Conservation (phyloP, 2,329 filamentous ascomycete species). For the Clarireedia hainanense region DNA sequence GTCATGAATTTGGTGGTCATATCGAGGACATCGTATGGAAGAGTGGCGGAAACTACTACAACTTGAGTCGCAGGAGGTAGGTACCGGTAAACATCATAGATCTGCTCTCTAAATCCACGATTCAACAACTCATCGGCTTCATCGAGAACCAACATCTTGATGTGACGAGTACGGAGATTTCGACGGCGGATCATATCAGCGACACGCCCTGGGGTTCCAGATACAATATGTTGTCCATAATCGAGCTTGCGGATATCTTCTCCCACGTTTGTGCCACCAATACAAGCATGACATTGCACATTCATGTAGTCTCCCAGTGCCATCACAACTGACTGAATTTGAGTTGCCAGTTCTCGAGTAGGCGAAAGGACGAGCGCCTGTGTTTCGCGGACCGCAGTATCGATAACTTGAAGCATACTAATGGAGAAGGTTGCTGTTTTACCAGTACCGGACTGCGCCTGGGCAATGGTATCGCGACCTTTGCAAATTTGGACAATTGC, state of each 20-base stretch:
- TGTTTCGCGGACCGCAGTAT: conserved; percentile 84
- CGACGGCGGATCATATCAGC: conserved; percentile 75
- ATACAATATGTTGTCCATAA: conserved; percentile 96
- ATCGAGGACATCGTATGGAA: conserved; percentile 95
- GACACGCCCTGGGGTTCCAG: conserved; percentile 93
- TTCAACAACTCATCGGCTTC: conserved; percentile 77
- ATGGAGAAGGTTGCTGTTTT: conserved; percentile 97
- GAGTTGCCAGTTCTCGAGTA: conserved; percentile 91
- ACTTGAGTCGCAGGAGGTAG: conserved; percentile 95
- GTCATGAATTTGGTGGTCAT: conserved; percentile 99
- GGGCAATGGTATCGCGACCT: conserved; percentile 95
- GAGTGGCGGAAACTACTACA: conserved; percentile 93
- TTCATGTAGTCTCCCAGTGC: conserved; percentile 99
- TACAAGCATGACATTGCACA: conserved; percentile 97
- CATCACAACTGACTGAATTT: conserved; percentile 98
- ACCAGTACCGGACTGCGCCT: conserved; percentile 93
- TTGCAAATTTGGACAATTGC: conserved; percentile 99
- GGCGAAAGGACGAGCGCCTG: conserved; percentile 94
- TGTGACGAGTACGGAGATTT: conserved; percentile 63
- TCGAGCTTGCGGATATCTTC: conserved; percentile 97
- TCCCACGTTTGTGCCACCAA: conserved; percentile 94
- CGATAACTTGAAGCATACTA: conserved; percentile 91
- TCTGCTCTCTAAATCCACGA: conserved; percentile 94
- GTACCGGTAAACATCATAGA: conserved; percentile 98
- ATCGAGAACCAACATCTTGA: conserved; percentile 73